Evolutionary conservation across 1,284 basidiomycete genomes (phyloP), one percentile per base, ranked within the genome.

Genomic region (Rhodotorula sp.): DNA sequence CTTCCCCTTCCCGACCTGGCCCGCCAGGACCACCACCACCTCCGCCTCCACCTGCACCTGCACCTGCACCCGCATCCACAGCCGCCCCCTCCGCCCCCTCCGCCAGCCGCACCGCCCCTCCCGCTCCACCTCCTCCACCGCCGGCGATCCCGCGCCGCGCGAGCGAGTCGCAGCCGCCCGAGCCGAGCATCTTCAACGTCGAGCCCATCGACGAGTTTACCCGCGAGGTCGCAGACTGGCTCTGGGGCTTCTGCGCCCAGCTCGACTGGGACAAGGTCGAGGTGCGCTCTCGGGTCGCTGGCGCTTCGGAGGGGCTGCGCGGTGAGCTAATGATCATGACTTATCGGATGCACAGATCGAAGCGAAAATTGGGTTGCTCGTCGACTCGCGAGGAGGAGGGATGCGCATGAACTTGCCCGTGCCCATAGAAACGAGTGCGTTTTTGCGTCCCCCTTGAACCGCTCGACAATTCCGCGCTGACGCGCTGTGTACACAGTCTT

Each of bases 141-240:
- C 45, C 54, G 23, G 25, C n/a, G 4, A n/a, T 17, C 7, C 25
- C 45, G 25, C 59, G 27, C 64, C 54, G 17, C 58, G 34, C 21
- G 63, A 68, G 54, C 62, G 16, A 34, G 44, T 41, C 59, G 56
- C 53, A 64, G 34, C 68, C 16, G 12, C 62, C 96, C 45, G 91
- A 92, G 34, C 87, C 93, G 27, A 93, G 91, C 27, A 92, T 97
- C 77, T 89, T 98, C 57, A 92, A 92, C 68, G 89, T 95, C 61
- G 92, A 95, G 78, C 94, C 96, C 4, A 84, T 94, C 53, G 95
- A 98, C 82, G 95, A 97, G 80, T 95, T 98, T 80, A 93, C 94
- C 72, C 87, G 87, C 78, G 90, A 92, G 77, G 86, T 99, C 59
- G 94, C 92, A 41, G 92, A 97, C 81, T 99, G 93, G 82, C 85